Conservation (phyloP, 495 filamentous ascomycete genomes). For the Podospora conica region DNA sequence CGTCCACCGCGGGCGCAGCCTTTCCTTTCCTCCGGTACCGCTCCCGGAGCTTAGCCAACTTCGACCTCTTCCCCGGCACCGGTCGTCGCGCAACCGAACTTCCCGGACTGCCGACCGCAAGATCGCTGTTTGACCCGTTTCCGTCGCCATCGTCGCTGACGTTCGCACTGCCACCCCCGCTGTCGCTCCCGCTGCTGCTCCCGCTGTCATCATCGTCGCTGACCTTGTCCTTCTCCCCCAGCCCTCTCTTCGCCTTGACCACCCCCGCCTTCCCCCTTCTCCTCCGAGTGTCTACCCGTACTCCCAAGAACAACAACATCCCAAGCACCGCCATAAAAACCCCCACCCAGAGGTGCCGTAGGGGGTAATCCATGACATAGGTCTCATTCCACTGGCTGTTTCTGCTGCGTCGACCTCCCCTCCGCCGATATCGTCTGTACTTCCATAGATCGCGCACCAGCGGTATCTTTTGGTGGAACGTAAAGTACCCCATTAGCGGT, state of each 20-base stretch:
- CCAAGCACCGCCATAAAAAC: background rate
- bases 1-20: background rate
- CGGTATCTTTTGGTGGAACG: conserved; percentile 13
- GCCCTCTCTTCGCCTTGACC: background rate
- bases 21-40: background rate
- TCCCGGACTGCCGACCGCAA: background rate
- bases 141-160: background rate
- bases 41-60: background rate
- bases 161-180: background rate
- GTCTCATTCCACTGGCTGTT: conserved; percentile 13
- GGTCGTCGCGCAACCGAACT: background rate
- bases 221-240: background rate
- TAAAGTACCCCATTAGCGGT: conserved; percentile 6
- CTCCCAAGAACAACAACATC: background rate
- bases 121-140: background rate
- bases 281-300: background rate
- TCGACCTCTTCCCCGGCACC: background rate
- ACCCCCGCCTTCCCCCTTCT: background rate
- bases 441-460: conserved; percentile 5
- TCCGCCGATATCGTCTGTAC: conserved; percentile 3
- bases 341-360: background rate
- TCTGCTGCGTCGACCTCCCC: background rate
- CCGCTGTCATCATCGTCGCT: background rate
- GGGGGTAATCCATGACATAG: conserved; percentile 11
- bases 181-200: background rate